Evolutionary conservation across 768 basidiomycete species (phyloP), one percentile per base, ranked within the genome.

Genomic region (Podaxis sp.): DNA sequence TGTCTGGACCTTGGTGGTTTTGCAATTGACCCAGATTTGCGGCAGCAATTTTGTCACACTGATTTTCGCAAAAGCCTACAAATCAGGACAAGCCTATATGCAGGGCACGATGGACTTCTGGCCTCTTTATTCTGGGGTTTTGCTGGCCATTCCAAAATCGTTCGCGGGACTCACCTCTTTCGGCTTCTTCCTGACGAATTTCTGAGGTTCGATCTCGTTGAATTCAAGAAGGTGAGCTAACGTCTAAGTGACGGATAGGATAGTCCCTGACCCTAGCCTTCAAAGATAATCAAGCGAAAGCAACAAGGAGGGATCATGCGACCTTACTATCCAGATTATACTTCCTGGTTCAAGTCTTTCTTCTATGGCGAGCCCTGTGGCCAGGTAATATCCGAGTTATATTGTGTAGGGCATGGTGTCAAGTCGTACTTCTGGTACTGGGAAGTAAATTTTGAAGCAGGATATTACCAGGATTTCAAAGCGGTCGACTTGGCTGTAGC

Each of bases 341-440:
- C n/a, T 9, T 22, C 43, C 17, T 19, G 43, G 43, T 46, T 46
- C n/a, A 46, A 46, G n/a, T 46, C 49, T 38, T 4, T 27, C 11
- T 22, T 22, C 22, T 3, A 6, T 17, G 15, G 3, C 0, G 15
- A 19, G 19, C 11, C 24, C 24, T 7, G 4, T n/a, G 54, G 24
- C 27, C 33, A 37, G 8, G 15, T n/a, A 12, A 27, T 12, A 9
- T 55, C 54, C 5, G n/a, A 11, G 12, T 2, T 55, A 36, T 55
- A n/a, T 15, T 6, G 24, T n/a, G 11, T 55, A 12, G 54, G 54
- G 19, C 54, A 22, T 22, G 54, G 54, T 17, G 6, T 4, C 3
- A 55, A 55, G 15, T 55, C 54, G 11, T 17, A n/a, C 5, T 55
- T 55, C 54, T 55, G 54, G 54, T 55, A 55, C 12, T 38, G 36